These are phyloP conservation scores for Lepidium sativum DNA, from an alignment of 345 rosid species.

Conservation along the genomic window DNA sequence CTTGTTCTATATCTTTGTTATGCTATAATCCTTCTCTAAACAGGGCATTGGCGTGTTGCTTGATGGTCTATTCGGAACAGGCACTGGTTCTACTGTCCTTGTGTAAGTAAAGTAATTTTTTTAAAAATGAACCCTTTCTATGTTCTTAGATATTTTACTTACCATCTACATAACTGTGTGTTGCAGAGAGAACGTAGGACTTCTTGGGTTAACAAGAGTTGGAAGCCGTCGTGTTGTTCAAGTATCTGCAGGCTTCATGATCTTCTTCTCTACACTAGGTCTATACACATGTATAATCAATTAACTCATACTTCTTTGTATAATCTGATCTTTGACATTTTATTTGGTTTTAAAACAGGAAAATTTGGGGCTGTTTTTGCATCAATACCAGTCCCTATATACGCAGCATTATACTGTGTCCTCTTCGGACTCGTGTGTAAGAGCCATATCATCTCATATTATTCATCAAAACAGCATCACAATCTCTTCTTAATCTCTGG, in stretches of 20 bases:
- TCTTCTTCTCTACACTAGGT: slow-evolving; percentile 81
- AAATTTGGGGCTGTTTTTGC: slow-evolving; percentile 98
- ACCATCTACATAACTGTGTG: neutral
- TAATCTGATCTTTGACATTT: neutral
- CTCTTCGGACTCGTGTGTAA: slow-evolving; percentile 86
- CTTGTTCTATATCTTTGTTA: too few relatives aligned
- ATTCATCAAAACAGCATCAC: neutral
- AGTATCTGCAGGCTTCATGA: slow-evolving; percentile 95
- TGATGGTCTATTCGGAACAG: slow-evolving; percentile 89
- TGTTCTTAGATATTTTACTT: neutral
- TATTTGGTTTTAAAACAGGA: slow-evolving; percentile 34
- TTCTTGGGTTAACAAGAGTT: slow-evolving; percentile 88
- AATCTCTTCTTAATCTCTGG: neutral
- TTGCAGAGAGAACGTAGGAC: slow-evolving; percentile 89
- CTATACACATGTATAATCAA: slow-evolving; percentile 15
- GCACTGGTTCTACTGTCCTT: slow-evolving; percentile 87
- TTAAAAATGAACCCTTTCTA: neutral
- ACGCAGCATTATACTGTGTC: slow-evolving; percentile 78
- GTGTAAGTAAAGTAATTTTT: slow-evolving; percentile 45
- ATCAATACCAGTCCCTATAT: slow-evolving; percentile 88
- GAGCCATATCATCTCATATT: neutral
- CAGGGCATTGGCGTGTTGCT: slow-evolving; percentile 48
- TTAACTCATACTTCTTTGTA: neutral
- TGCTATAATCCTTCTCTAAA: too few relatives aligned
- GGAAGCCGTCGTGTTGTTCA: slow-evolving; percentile 98